Evolutionary conservation across 2,329 filamentous ascomycete genomes (phyloP).

Genomic region (Penicillium sp.): DNA sequence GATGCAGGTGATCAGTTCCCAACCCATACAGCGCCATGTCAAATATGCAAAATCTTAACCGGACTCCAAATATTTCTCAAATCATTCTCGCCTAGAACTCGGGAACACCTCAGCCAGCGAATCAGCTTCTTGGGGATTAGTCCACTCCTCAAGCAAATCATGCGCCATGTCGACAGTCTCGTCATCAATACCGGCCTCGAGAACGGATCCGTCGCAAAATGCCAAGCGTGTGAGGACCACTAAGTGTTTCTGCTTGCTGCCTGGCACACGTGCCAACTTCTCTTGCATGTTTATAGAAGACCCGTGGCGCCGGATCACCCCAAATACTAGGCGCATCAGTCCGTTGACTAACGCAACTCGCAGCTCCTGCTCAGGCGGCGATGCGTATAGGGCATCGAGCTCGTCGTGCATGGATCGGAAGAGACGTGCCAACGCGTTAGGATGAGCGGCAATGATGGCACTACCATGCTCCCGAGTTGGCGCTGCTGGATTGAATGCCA

Average conservation of each 20-base stretch:
- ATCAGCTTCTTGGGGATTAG: conserved; percentile 78
- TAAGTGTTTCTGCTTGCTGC: conserved; percentile 78
- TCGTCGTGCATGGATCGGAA: conserved; percentile 75
- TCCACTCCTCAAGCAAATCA: conserved; percentile 73
- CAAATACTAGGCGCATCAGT: conserved; percentile 61
- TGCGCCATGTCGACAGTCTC: conserved; percentile 81
- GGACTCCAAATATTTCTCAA: conserved; percentile 1
- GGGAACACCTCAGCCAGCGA: conserved; percentile 54
- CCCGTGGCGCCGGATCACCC: conserved; percentile 62
- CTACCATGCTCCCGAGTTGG: conserved; percentile 63
- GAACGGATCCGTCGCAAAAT: conserved; percentile 75
- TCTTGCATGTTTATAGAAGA: conserved; percentile 65
- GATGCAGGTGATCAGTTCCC: conserved; percentile 5
- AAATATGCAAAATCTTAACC: conserved; percentile 13
- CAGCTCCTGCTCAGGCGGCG: conserved; percentile 45
- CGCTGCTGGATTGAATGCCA: conserved; percentile 51
- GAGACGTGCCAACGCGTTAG: conserved; percentile 70
- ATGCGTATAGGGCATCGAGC: conserved; percentile 61
- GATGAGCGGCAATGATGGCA: conserved; percentile 66
- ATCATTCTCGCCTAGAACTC: conserved; percentile 32
- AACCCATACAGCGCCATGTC: conserved; percentile 7
- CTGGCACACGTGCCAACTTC: conserved; percentile 69
- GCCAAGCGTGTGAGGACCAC: conserved; percentile 80
- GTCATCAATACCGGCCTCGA: conserved; percentile 74
- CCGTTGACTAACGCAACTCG: conserved; percentile 59